Conservation (phyloP, 768 basidiomycete genomes). For the Boletus fagicola region DNA sequence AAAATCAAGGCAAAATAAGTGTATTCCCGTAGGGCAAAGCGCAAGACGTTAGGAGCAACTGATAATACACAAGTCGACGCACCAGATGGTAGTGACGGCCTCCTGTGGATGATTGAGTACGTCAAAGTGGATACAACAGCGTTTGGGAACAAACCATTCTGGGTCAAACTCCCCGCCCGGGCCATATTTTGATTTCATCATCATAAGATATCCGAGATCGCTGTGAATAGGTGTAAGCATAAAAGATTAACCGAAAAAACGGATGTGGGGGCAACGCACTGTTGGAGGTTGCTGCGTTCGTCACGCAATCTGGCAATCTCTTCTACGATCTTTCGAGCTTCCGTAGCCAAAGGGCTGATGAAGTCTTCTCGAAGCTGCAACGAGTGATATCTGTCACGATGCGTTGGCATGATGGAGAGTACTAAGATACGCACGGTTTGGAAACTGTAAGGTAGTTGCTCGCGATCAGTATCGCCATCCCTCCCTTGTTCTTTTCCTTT, state of each 20-base stretch:
- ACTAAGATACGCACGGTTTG: neutral
- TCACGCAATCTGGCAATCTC: neutral
- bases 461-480: neutral
- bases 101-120: neutral
- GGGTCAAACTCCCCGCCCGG: neutral
- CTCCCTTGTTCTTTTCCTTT: neutral
- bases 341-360: neutral
- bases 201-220: neutral
- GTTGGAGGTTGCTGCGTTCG: neutral
- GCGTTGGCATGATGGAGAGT: neutral
- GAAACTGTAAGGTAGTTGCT: neutral
- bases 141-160: neutral
- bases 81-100: no score
- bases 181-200: neutral
- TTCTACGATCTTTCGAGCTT: neutral
- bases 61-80: neutral
- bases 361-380: neutral
- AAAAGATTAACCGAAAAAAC: neutral
- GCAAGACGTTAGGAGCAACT: neutral
- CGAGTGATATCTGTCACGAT: neutral
- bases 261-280: neutral
- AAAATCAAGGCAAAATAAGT: neutral
- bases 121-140: neutral
- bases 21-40: neutral
- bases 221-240: neutral